phyloP scores from a whole-genome alignment of 306 rosid species.

The Corylus heterophylla region DNA sequence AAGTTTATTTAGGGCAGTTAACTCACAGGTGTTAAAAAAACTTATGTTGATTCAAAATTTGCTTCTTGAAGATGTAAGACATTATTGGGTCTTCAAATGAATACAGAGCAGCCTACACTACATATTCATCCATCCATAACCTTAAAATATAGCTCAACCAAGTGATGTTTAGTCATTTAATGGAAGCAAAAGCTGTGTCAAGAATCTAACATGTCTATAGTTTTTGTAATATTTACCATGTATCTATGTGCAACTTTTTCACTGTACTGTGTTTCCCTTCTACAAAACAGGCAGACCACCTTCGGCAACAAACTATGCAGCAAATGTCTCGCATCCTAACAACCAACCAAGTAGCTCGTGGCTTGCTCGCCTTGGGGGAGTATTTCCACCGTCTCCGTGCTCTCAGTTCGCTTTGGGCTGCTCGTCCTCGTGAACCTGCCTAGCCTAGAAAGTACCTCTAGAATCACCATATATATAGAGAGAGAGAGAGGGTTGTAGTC shows the following conservation, averaged over 20 bases:
- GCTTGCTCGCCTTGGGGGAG: slow-evolving; percentile 74
- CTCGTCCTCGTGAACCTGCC: slow-evolving; percentile 47
- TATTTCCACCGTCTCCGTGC: slow-evolving; percentile 73
- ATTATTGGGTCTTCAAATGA: not conserved
- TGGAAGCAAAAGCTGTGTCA: not conserved
- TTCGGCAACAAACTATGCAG: slow-evolving; percentile 67
- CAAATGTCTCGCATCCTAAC: slow-evolving; percentile 63
- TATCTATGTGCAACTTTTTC: slow-evolving; percentile 9
- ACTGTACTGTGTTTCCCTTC: slow-evolving; percentile 24
- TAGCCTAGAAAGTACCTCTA: not conserved
- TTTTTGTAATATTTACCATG: too few relatives aligned
- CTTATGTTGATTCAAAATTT: not conserved
- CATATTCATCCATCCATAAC: not conserved
- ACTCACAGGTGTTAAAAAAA: not conserved
- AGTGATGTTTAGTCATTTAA: not conserved
- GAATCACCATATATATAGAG: not conserved
- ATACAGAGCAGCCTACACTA: slow-evolving; percentile 6
- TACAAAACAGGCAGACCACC: slow-evolving; percentile 79
- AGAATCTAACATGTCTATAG: not conserved
- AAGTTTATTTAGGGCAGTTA: not conserved
- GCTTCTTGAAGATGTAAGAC: not conserved
- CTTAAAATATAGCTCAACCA: not conserved
- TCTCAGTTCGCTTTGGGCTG: slow-evolving; percentile 73
- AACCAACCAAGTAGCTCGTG: slow-evolving; percentile 62
- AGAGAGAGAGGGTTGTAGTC: not conserved